Base-by-base conservation (phyloP, 768 basidiomycete genomes). In the Mrakia hoshinonis region DNA sequence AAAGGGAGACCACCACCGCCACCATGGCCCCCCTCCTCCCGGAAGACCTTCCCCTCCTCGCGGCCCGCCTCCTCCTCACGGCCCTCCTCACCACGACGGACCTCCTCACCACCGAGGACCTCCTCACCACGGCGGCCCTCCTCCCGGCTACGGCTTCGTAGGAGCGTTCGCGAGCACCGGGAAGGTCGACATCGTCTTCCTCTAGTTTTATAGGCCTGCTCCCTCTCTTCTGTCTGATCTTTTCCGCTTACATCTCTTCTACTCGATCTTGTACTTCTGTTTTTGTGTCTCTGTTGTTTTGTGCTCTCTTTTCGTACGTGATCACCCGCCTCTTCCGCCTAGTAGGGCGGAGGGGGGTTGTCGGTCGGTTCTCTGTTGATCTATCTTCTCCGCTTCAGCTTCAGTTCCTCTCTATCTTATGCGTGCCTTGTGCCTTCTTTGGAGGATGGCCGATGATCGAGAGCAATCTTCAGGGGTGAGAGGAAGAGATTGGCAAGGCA, bases 21-120 rank as follows among this genome's bases (percentile, higher is more conserved):
- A 48, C 94, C 95, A 75, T 89, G 84, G 95, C 93, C 97, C 10
- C 86, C 90, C 38, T 81, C 83, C 52, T 70, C 73, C 15, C 43
- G 29, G 29, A 39, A 4, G 38, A 15, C 15, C 31, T 92, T 95
- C 43, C 84, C 54, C 26, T 46, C 52, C 26, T 13, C 18, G 15
- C 47, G 83, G 31, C 81, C 84, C 34, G 79, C 76, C 31, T 78
- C 75, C 51, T 26, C 51, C 34, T 39, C 51, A 62, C 61, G 61
- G n/a, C 24, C 10, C 15, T 9, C 31, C 20, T 43, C 43, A 46
- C 24, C 51, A 43, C 46, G 36, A 34, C 49, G 36, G 36, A 60
- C 60, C 26, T n/a, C 43, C 46, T 12, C 48, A 47, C 39, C 60
- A 63, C 34, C 31, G 48, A 47, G 64, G 64, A 48, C 70, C 54